Base-by-base conservation (phyloP, 1,284 basidiomycete genomes). In the Ceratorhiza oryzae-sativae region DNA sequence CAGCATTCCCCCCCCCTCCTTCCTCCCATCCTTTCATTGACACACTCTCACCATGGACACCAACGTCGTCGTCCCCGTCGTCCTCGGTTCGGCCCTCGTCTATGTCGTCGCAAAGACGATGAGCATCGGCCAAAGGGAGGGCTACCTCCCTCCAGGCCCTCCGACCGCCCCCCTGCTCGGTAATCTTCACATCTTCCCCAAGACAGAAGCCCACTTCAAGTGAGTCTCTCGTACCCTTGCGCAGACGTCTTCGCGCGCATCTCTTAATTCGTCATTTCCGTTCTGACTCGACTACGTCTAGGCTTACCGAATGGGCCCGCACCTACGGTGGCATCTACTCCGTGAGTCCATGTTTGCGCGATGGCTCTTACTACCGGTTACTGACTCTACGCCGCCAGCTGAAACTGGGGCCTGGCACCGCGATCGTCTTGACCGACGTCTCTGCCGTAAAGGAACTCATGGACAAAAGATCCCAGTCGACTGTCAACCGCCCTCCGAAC, bases 61-160 rank as follows among this genome's bases (percentile, higher is more conserved):
- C 27, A 39, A 25, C 23, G n/a, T 55, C 36, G 63, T 55, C 20
- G 34, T 67, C 36, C 63, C 63, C 36, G 34, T 67, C 32, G 30
- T 55, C 2, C 32, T 55, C 4, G 68, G 68, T 56, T 48, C 25
- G 15, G 42, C 23, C 55, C 27, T 71, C 4, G 42, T 72, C 20
- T 72, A 59, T 45, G 32, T 62, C 59, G 45, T 46, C 39, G 18
- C 34, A 9, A 72, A 72, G 59, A 20, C 48, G 27, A 45, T 62
- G 56, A 34, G 25, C 36, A 62, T 72, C 0, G 73, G 73, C 15
- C 20, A 68, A 30, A 71, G 80, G 62, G 77, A 77, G 25, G 48
- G 70, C 23, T 71, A 73, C 27, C 77, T 81, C n/a, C 80, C 80
- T 20, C 79, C 79, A n/a, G 80, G 80, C 1, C 80, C 80, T 0